Evolutionary conservation across 345 rosid genomes (phyloP), one percentile per base, ranked within the genome.

Genomic region (Hibiscus trionum): DNA sequence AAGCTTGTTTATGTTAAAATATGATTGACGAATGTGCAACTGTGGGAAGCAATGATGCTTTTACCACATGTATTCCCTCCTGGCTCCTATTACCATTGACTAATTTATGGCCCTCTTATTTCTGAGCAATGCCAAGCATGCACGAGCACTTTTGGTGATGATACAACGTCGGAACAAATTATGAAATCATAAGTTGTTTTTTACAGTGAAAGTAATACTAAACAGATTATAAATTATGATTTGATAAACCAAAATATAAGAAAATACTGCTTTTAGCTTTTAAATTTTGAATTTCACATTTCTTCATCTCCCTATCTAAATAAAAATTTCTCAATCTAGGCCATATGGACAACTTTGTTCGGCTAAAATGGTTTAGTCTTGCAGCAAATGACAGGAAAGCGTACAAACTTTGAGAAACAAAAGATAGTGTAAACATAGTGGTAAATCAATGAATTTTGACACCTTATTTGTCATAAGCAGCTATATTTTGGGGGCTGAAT

Each of bases 401-500:
- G 21, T 12, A 50, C 12, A 4, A 31, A 31, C 35, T 31, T 31
- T 31, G 35, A 31, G 2, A 31, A 27, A 27, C 16, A 21, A 21
- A 21, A 21, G 24, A 21, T 21, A 21, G 24, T 21, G 24, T 21
- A 21, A 21, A 21, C 24, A 21, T 21, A 21, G 24, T 39, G 50
- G 50, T 63, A 7, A 11, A 10, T 63, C 4, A 39, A 39, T 16
- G 47, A 39, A 33, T 7, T n/a, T 35, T 33, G 66, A 61, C 14
- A 3, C 80, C 79, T 27, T 47, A 55, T 17, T 70, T 69, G 74
- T 93, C 96, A 77, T 85, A 91, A 5, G 96, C 97, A 80, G 80
- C 91, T 77, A 93, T 88, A 64, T 93, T 93, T 81, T 90, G 98
- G 12, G 94, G 97, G 71, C 94, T 90, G 17, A 91, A 84, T 31